These are phyloP conservation scores for Cubamyces lactineus DNA, from an alignment of 768 basidiomycete species.

Conservation along the genomic window DNA sequence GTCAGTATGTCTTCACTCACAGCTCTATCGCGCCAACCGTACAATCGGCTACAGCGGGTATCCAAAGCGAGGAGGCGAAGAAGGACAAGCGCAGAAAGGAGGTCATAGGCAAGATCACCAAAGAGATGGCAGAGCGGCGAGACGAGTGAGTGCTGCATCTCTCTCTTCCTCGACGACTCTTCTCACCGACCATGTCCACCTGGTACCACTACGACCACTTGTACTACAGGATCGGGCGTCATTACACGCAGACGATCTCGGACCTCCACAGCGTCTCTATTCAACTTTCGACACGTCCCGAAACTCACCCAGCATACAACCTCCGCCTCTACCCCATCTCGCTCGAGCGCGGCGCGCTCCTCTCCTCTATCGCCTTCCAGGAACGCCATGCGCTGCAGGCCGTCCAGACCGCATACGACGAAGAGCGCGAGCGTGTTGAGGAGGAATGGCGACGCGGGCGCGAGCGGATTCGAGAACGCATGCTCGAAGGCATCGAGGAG, in stretches of 20 bases:
- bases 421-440: constrained; percentile 79
- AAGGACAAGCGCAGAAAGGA: constrained; percentile 74
- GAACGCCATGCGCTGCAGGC: constrained; percentile 70
- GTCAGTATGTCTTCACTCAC: constrained; percentile 16
- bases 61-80: constrained; percentile 47
- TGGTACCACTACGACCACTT: constrained; percentile 1
- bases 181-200: background rate
- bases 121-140: constrained; percentile 72
- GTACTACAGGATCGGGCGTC: constrained; percentile 49
- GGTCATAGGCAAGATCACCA: constrained; percentile 67
- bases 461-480: constrained; percentile 73
- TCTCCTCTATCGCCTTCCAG: constrained; percentile 66
- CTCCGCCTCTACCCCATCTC: constrained; percentile 75
- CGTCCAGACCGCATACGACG: constrained; percentile 71
- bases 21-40: constrained; percentile 12
- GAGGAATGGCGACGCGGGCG: constrained; percentile 81
- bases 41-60: constrained; percentile 14
- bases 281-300: constrained; percentile 71
- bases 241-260: constrained; percentile 65
- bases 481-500: constrained; percentile 86
- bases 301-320: constrained; percentile 64
- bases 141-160: constrained; percentile 61
- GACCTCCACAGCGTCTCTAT: constrained; percentile 60
- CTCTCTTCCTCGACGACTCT: background rate
- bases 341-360: constrained; percentile 74